A percentile compares a stretch with the other conserved stretches of the same genome.
Evolutionary conservation across 192 early-diverging fungal genomes (phyloP).

Genomic region (Gryganskiella cystojenkinii): DNA sequence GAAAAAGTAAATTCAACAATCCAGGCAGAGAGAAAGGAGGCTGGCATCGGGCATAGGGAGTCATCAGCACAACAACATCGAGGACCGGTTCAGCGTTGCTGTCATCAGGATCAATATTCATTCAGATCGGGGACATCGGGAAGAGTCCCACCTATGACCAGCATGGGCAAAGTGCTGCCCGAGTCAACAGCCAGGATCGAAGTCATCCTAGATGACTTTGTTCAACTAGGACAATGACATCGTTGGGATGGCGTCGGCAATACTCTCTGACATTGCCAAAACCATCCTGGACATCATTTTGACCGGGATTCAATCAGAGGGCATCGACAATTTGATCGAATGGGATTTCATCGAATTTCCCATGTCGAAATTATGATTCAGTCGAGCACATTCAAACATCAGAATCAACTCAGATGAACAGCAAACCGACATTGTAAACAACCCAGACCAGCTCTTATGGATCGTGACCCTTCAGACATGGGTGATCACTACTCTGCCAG

Average conservation of each 20-base stretch:
- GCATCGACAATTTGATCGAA: no score
- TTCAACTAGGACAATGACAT: no score
- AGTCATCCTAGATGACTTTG: no score
- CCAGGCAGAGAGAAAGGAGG: background rate
- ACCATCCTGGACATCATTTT: background rate
- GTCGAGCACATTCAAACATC: conserved; percentile 6
- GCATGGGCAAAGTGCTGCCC: no score
- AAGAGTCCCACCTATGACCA: no score
- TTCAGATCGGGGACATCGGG: no score
- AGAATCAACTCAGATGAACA: background rate
- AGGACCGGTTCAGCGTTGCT: no score
- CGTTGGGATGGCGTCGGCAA: no score
- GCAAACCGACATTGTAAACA: background rate
- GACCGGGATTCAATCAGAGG: background rate
- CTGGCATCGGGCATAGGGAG: background rate
- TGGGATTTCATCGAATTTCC: conserved; percentile 6
- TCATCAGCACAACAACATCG: background rate
- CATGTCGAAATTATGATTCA: conserved; percentile 18
- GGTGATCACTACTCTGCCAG: background rate
- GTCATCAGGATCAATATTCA: background rate
- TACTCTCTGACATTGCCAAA: background rate
- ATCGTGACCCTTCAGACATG: background rate
- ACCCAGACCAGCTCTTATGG: background rate
- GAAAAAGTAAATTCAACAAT: conserved; percentile 48
- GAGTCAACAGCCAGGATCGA: no score